A percentile compares a stretch with the other conserved stretches of the same genome.
Conservation (phyloP, 192 early-diverging fungal genomes). For the Coemansia sp. region DNA sequence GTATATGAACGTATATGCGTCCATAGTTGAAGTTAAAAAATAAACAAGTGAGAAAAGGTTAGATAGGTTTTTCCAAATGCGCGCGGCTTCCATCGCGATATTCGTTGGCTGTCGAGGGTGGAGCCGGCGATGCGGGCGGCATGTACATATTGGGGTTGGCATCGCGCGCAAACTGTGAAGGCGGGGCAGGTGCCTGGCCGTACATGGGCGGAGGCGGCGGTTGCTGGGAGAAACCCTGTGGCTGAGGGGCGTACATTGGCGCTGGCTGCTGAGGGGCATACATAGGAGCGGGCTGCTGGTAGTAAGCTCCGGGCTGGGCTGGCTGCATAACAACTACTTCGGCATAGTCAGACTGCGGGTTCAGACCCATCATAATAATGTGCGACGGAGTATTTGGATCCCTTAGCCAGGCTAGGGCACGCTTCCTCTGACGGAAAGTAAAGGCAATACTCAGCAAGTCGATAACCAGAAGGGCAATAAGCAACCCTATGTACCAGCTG, state of each 20-base stretch:
- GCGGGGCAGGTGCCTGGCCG: conserved; percentile 9
- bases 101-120: not conserved
- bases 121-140: conserved; percentile 7
- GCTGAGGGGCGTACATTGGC: too few relatives aligned
- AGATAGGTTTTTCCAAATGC: conserved; percentile 10
- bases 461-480: conserved; percentile 51
- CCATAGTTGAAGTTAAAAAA: not conserved
- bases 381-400: conserved; percentile 37
- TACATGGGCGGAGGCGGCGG: conserved; percentile 29
- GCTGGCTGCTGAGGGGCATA: conserved; percentile 10
- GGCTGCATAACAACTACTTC: conserved; percentile 27
- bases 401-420: conserved; percentile 33
- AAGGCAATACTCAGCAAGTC: conserved; percentile 41
- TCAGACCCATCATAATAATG: conserved; percentile 43
- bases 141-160: conserved; percentile 6
- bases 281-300: conserved; percentile 23
- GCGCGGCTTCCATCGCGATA: conserved; percentile 7
- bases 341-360: conserved; percentile 19
- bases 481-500: conserved; percentile 54
- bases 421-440: conserved; percentile 33
- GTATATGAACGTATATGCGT: not conserved
- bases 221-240: conserved; percentile 8
- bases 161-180: not conserved
- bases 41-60: not conserved
- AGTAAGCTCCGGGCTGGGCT: conserved; percentile 16